Evolutionary conservation across 768 basidiomycete genomes (phyloP).

Genomic region (Kondoa subrosea): DNA sequence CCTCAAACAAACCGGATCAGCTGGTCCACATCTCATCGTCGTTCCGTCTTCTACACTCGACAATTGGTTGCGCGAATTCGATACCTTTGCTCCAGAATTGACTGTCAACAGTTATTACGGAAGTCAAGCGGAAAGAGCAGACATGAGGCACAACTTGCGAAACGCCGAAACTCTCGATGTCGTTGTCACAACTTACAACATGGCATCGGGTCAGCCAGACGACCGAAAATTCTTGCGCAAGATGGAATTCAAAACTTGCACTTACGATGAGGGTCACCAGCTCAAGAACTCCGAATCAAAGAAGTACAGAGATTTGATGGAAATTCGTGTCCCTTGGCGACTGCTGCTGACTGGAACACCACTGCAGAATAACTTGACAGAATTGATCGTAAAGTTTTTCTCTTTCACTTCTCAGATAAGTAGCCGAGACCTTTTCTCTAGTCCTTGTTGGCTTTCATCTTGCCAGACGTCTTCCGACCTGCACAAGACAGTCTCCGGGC

Average conservation of each 20-base stretch:
- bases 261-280: conserved; percentile 94
- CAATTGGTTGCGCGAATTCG: conserved; percentile 96
- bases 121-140: conserved; percentile 63
- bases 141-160: conserved; percentile 53
- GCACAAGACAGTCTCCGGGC: conserved; percentile 61
- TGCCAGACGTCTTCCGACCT: conserved; percentile 71
- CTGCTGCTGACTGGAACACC: conserved; percentile 89
- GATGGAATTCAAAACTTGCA: conserved; percentile 76
- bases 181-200: conserved; percentile 84
- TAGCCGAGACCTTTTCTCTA: conserved; percentile 31
- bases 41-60: conserved; percentile 97
- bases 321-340: conserved; percentile 72
- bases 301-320: conserved; percentile 73
- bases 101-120: conserved; percentile 85
- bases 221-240: conserved; percentile 80
- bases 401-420: too few species aligned
- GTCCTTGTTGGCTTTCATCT: conserved; percentile 96
- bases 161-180: conserved; percentile 66
- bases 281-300: conserved; percentile 97
- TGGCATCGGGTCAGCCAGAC: conserved; percentile 68
- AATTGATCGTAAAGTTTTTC: conserved; percentile 34
- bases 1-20: conserved; percentile 52
- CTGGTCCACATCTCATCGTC: conserved; percentile 76
- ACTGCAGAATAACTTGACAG: conserved; percentile 45
- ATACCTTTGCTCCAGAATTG: conserved; percentile 70